Evolutionary conservation across 2,329 filamentous ascomycete species (phyloP).

Genomic region (Calonectria hongkongensis): DNA sequence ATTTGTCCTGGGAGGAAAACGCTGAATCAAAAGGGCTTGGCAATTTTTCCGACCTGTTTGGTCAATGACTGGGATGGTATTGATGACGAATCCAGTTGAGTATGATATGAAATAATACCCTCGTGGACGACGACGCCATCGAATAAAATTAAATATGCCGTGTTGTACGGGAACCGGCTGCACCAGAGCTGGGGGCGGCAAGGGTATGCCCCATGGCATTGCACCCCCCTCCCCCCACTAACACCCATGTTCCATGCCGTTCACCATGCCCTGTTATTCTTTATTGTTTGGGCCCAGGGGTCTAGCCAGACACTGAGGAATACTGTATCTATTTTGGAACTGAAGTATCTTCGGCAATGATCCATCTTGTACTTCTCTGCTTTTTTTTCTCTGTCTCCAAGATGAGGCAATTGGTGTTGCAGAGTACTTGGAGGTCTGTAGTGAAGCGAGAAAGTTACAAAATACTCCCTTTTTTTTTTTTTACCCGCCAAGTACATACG

Average conservation of each 20-base stretch:
- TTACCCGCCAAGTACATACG: background rate
- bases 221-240: conserved; percentile 16
- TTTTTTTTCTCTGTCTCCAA: background rate
- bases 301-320: conserved; percentile 25
- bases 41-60: conserved; percentile 7
- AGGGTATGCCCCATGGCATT: conserved; percentile 24
- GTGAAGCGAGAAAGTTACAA: background rate
- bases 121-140: conserved; percentile 22
- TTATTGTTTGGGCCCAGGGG: conserved; percentile 26
- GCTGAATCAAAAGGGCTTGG: background rate
- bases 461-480: background rate
- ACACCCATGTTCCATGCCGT: conserved; percentile 30
- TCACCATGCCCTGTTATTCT: conserved; percentile 27
- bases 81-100: conserved; percentile 13
- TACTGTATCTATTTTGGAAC: conserved; percentile 11
- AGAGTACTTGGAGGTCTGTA: background rate
- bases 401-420: no score
- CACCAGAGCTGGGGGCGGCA: conserved; percentile 22
- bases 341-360: background rate
- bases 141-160: conserved; percentile 24
- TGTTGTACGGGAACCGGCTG: conserved; percentile 23
- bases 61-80: conserved; percentile 2
- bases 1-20: conserved; percentile 7
- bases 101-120: conserved; percentile 15
- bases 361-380: background rate